Percentiles rank a stretch among this genome's conserved stretches.
Conservation (phyloP, 2,329 filamentous ascomycete genomes). For the Lachnellula suecica region DNA sequence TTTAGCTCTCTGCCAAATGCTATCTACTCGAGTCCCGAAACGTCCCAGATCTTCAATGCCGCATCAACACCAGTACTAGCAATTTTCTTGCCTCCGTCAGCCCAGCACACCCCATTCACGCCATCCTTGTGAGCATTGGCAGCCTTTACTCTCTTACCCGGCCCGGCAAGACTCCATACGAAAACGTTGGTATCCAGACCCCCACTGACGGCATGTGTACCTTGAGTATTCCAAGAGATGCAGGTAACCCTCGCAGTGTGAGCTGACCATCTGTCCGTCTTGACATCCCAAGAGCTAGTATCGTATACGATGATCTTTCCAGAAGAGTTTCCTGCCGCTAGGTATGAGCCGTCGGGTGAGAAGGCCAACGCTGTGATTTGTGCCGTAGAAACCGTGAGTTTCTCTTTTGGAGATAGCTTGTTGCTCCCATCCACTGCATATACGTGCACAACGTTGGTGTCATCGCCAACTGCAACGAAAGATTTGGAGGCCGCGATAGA, state of each 20-base stretch:
- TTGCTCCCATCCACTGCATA: constrained; percentile 63
- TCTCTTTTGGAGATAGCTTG: constrained; percentile 43
- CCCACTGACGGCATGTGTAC: constrained; percentile 79
- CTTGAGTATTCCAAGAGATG: constrained; percentile 75
- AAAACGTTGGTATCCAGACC: constrained; percentile 89
- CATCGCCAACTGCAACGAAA: constrained; percentile 73
- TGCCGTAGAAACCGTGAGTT: constrained; percentile 66
- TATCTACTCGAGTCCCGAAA: constrained; percentile 52
- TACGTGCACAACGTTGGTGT: constrained; percentile 72
- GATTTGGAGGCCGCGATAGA: constrained; percentile 68
- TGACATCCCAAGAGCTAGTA: constrained; percentile 63
- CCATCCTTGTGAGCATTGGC: constrained; percentile 94
- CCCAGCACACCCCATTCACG: constrained; percentile 84
- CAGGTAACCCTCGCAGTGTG: constrained; percentile 68
- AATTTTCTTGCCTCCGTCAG: constrained; percentile 63
- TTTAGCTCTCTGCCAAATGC: too few relatives aligned
- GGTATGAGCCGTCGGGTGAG: constrained; percentile 70
- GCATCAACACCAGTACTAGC: constrained; percentile 85
- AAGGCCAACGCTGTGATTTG: constrained; percentile 81
- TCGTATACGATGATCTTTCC: constrained; percentile 88
- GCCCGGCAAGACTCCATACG: constrained; percentile 84
- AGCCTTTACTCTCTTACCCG: constrained; percentile 80
- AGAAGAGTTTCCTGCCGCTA: constrained; percentile 79
- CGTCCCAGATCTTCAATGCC: constrained; percentile 84
- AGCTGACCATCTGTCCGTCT: constrained; percentile 76